Percentiles rank a stretch among this genome's conserved stretches.
phyloP scores from a whole-genome alignment of 176 grass and related monocot species.

The Eleusine coracana region DNA sequence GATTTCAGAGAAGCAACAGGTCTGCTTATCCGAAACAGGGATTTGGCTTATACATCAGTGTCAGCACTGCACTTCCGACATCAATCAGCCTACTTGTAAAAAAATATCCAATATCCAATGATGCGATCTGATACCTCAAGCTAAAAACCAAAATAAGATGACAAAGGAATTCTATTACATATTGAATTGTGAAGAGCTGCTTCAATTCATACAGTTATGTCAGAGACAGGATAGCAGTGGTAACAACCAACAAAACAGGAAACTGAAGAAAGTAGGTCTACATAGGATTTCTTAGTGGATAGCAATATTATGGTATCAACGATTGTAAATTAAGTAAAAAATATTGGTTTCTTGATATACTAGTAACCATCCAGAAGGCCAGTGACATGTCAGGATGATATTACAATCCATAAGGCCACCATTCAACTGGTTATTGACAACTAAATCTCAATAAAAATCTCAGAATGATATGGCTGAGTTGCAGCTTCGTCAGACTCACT shows the following conservation, averaged over 20 bases:
- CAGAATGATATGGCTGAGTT: slow-evolving; percentile 20
- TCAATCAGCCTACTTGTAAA: neutral
- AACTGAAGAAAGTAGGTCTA: neutral
- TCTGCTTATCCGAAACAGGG: neutral
- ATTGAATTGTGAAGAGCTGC: neutral
- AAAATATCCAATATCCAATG: neutral
- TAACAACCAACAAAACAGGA: neutral
- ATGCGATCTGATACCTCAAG: neutral
- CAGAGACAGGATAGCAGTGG: too few species aligned
- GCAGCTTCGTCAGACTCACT: neutral
- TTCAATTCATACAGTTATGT: neutral
- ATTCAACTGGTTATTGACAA: neutral
- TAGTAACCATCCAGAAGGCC: too few species aligned
- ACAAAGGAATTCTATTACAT: neutral
- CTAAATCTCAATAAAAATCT: neutral
- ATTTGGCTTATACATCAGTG: neutral
- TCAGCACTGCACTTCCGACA: neutral
- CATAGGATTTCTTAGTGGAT: neutral
- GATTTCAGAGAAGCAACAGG: neutral
- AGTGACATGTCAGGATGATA: neutral
- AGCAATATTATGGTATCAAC: neutral
- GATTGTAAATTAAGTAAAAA: neutral
- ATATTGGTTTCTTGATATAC: neutral
- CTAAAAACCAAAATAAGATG: too few species aligned
- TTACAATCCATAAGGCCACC: neutral